Base-by-base conservation (phyloP, 169 alveolate species). In the Eimeria maxima region DNA sequence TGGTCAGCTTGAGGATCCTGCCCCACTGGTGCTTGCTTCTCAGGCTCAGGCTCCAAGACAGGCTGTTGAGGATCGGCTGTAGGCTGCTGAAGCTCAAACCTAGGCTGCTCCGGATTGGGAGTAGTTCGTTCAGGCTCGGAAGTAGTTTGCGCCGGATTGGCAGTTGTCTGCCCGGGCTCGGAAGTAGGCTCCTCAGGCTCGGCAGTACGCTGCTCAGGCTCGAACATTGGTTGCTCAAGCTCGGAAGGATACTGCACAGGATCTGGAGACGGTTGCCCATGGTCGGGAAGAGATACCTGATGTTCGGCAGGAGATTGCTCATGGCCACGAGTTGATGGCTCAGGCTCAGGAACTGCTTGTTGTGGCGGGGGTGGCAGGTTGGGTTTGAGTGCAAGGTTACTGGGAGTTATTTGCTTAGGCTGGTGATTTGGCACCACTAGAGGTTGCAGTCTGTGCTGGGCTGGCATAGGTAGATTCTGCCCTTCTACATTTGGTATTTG, bases 191-290 rank as follows among this genome's bases (percentile, higher is more conserved):
- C 42, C 5, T 33, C 65, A 16, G 55, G 88, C 57, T 45, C n/a
- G 10, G 57, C 45, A 20, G 29, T 29, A 44, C 67, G 89, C 89
- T 38, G 89, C 22, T 74, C 84, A 63, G 73, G 73, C 69, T 60
- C 8, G 6, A n/a, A n/a, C 13, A 18, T 60, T 5, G 69, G 69
- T 18, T n/a, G 83, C 50, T n/a, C 20, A 16, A 14, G 83, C 83
- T 73, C 27, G 8, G 44, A 18, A 14, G 81, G 8, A n/a, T 45
- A 50, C 55, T n/a, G 83, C 50, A n/a, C 84, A 42, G n/a, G 84
- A 50, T 74, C 22, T n/a, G 18, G 50, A 7, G n/a, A 0, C 14
- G 69, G 69, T n/a, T 14, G 20, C 69, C 2, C 27, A 14, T 20
- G n/a, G 27, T 5, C 69, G 20, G 20, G 27, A 18, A 3, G 18